Conservation (phyloP, 73 alveolate genomes). For the Paramecium caudatum region DNA sequence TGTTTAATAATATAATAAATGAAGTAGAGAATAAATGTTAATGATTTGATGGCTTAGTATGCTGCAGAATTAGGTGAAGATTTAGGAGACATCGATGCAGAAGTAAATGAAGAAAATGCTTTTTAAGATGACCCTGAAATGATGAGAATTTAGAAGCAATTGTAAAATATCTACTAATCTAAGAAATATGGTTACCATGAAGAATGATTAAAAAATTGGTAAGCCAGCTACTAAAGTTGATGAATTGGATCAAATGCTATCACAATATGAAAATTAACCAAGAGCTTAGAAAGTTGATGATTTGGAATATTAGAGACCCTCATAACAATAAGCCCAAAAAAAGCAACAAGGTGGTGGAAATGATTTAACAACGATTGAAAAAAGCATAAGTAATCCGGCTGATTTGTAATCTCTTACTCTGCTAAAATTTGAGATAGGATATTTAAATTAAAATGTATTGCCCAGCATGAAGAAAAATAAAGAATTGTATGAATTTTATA, state of each 20-base stretch:
- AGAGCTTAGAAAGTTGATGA: neutral
- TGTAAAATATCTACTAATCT: neutral
- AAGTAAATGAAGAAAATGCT: neutral
- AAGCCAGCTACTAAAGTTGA: neutral
- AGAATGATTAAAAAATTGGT: neutral
- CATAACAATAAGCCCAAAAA: neutral
- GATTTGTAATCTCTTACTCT: neutral
- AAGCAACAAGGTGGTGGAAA: neutral
- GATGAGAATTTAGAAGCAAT: neutral
- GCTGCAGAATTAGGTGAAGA: conserved; percentile 10
- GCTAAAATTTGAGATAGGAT: neutral
- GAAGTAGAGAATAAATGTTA: conserved; percentile 7
- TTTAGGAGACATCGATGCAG: neutral
- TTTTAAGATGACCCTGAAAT: conserved; percentile 52
- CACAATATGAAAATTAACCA: neutral
- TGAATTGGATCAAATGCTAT: neutral
- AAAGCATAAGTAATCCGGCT: neutral
- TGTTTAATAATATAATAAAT: no score
- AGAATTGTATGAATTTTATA: neutral
- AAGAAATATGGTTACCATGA: neutral
- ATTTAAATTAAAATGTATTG: neutral
- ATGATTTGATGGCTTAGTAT: conserved; percentile 2
- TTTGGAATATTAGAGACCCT: neutral
- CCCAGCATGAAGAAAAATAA: conserved; percentile 6
- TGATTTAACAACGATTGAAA: neutral